Percentiles rank a stretch among this genome's conserved stretches.
Conservation (phyloP, 2,329 filamentous ascomycete genomes). For the Pseudogymnoascus sp. region DNA sequence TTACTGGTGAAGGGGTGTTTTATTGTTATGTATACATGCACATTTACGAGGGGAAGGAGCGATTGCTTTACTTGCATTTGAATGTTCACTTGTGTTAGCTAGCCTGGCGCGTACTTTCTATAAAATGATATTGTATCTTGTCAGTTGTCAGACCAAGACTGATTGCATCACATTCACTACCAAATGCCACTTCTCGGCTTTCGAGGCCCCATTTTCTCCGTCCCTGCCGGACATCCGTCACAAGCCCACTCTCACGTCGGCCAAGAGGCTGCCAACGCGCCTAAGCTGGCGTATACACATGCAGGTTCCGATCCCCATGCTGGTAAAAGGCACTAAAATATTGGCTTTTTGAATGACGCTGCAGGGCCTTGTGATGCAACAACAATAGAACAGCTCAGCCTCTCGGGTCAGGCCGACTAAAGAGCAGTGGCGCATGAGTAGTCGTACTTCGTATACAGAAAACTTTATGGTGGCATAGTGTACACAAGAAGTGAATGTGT, state of each 20-base stretch:
- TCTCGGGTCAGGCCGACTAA: background rate
- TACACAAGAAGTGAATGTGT: background rate
- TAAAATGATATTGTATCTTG: background rate
- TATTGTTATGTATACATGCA: background rate
- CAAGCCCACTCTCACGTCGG: slow-evolving; percentile 5
- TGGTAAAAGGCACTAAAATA: background rate
- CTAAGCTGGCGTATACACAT: background rate
- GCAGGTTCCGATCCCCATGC: background rate
- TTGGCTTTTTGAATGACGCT: background rate
- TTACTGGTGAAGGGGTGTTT: no score
- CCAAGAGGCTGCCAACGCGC: background rate
- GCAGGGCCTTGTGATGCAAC: background rate
- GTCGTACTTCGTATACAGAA: background rate
- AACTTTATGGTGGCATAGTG: background rate
- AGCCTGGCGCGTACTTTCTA: background rate
- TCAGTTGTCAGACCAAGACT: background rate
- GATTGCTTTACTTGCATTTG: background rate
- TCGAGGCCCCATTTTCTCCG: background rate
- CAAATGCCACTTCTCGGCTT: background rate
- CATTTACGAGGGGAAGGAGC: background rate
- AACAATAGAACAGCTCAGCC: slow-evolving; percentile 7
- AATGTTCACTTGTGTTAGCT: background rate
- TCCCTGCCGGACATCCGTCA: slow-evolving; percentile 1
- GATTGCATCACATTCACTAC: background rate
- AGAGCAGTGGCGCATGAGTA: background rate